Conservation (phyloP, 495 filamentous ascomycete species). For the Hypoxylon rickii region DNA sequence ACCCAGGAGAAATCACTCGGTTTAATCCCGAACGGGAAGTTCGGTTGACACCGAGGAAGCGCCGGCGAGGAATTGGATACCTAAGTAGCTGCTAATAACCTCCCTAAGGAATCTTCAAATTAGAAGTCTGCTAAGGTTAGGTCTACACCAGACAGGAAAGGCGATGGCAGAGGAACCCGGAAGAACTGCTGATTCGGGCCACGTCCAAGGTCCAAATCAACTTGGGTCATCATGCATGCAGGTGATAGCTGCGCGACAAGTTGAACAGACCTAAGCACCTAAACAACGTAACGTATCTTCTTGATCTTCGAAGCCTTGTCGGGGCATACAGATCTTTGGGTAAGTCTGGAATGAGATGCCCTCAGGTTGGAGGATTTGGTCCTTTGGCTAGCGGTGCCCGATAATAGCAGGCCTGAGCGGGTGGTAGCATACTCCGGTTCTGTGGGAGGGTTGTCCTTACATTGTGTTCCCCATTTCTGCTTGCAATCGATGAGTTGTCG, state of each 20-base stretch:
- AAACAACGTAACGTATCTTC: conserved; percentile 32
- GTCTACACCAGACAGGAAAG: too few species aligned
- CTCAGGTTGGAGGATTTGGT: neutral
- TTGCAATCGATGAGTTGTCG: neutral
- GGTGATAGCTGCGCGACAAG: conserved; percentile 22
- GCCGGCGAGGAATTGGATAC: conserved; percentile 32
- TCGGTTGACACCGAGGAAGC: conserved; percentile 37
- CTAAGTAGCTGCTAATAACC: too few species aligned
- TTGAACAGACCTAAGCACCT: conserved; percentile 7
- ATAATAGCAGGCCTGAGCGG: conserved; percentile 1
- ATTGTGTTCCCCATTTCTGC: neutral
- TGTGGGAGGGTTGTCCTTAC: neutral
- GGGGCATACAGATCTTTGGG: neutral
- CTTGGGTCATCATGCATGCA: conserved; percentile 11
- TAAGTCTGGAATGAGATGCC: neutral
- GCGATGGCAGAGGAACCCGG: conserved; percentile 11
- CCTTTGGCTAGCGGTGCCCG: conserved; percentile 7
- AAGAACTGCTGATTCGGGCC: conserved; percentile 31
- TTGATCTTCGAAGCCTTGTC: conserved; percentile 15
- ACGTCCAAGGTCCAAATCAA: conserved; percentile 26
- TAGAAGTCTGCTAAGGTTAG: too few species aligned
- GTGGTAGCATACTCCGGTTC: conserved; percentile 11
- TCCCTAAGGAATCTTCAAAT: conserved; percentile 12
- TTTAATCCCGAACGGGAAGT: conserved; percentile 34
- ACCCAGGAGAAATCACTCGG: conserved; percentile 14